Evolutionary conservation across 208 protist genomes (phyloP), one percentile per base, ranked within the genome.

Genomic region (Lotmaria passim): DNA sequence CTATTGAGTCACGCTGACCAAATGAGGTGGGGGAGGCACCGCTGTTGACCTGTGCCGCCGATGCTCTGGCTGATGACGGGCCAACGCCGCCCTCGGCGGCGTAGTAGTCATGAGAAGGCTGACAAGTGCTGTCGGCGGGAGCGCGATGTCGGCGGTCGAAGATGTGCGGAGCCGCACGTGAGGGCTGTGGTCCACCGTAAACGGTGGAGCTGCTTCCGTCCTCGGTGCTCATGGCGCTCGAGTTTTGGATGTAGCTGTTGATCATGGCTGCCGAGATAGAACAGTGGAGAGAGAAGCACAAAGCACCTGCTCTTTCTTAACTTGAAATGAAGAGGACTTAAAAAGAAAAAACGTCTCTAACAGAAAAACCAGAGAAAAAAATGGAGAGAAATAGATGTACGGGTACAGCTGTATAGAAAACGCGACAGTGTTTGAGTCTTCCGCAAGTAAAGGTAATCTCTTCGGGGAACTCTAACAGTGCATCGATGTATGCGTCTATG

Each of bases 171-270:
- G 41, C 21, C 17, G 47, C 36, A 14, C 14, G 51, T 30, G 41
- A 17, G 7, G 69, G 30, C n/a, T 39, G 58, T 2, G 58, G 60
- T 14, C 56, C 30, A 4, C 69, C 50, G 28, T 48, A 62, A 3
- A 63, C 38, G 7, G 63, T 65, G 12, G 70, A 76, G 63, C 62
- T 53, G 26, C 70, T 70, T 30, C 62, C 70, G n/a, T 76, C 70
- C 47, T 76, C 70, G 8, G 62, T 70, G 70, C 70, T 76, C 46
- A 60, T 28, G 31, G 48, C n/a, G 10, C 70, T 76, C 3, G 61
- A 58, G 58, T 56, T 76, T 14, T 64, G 62, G 28, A 51, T 33
- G 56, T 76, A 60, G 31, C 70, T 76, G 55, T 76, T 46, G n/a
- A 76, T 76, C 70, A 76, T 76, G 15, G n/a, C n/a, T n/a, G n/a